Conservation (phyloP, 768 basidiomycete genomes). For the Chlorophyllum brunneum region DNA sequence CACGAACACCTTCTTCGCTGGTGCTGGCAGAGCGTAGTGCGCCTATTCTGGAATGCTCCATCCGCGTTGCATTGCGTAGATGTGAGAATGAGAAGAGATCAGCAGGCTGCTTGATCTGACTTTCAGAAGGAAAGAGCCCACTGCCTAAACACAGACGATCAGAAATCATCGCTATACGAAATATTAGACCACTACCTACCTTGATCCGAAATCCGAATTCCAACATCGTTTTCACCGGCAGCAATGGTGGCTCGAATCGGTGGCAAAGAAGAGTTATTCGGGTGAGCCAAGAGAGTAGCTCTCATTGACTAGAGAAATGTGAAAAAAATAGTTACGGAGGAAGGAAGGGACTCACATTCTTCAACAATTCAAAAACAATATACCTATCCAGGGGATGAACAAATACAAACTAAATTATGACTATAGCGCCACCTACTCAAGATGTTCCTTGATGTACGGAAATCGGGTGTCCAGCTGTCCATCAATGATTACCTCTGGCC, state of each 20-base stretch:
- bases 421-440: constrained; percentile 56
- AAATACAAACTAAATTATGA: neutral
- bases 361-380: constrained; percentile 84
- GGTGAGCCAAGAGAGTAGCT: constrained; percentile 56
- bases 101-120: constrained; percentile 52
- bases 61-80: constrained; percentile 65
- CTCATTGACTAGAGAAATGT: constrained; percentile 55
- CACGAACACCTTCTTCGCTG: constrained; percentile 61
- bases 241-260: constrained; percentile 73
- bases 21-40: constrained; percentile 62
- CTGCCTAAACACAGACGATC: constrained; percentile 48
- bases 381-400: constrained; percentile 44
- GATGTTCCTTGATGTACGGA: constrained; percentile 82
- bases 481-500: constrained; percentile 68
- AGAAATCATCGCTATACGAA: neutral
- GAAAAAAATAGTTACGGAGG: neutral
- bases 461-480: constrained; percentile 70
- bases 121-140: constrained; percentile 52
- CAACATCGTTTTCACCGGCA: constrained; percentile 67
- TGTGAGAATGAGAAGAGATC: constrained; percentile 92
- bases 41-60: constrained; percentile 63
- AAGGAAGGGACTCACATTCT: constrained; percentile 60
- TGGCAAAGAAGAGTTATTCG: constrained; percentile 40
- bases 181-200: constrained; percentile 36
- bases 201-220: constrained; percentile 88